phyloP scores from a whole-genome alignment of 139 green algal species.

The Eudorina sp. region DNA sequence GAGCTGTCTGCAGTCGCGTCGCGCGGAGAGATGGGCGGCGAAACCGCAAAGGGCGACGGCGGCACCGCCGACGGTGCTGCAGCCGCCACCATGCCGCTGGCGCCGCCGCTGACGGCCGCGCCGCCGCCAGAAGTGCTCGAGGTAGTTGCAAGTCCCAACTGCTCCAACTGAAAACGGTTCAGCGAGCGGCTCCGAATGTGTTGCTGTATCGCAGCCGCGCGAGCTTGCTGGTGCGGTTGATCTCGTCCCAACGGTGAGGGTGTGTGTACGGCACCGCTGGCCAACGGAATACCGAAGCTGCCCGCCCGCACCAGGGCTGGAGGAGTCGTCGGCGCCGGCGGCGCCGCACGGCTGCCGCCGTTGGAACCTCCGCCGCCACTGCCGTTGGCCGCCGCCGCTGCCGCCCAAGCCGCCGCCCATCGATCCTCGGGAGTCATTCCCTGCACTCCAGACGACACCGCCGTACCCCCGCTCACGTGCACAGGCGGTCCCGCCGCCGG shows the following conservation, averaged over 20 bases:
- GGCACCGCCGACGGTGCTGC: background rate
- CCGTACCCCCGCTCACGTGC: no score
- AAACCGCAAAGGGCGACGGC: background rate
- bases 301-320: background rate
- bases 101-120: background rate
- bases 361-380: no score
- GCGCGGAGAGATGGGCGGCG: background rate
- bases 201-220: conserved; percentile 24
- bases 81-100: background rate
- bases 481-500: no score
- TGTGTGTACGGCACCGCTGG: background rate
- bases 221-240: conserved; percentile 21
- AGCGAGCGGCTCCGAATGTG: conserved; percentile 37
- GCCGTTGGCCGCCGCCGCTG: background rate
- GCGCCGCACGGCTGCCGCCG: background rate
- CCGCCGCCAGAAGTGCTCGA: background rate
- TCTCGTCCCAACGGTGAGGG: conserved; percentile 33
- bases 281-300: background rate
- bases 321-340: background rate
- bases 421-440: background rate
- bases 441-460: no score
- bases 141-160: background rate
- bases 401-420: conserved; percentile 24
- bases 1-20: background rate
- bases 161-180: conserved; percentile 36